Conservation (phyloP, 164 flowering plant genomes). For the Protea cynaroides region DNA sequence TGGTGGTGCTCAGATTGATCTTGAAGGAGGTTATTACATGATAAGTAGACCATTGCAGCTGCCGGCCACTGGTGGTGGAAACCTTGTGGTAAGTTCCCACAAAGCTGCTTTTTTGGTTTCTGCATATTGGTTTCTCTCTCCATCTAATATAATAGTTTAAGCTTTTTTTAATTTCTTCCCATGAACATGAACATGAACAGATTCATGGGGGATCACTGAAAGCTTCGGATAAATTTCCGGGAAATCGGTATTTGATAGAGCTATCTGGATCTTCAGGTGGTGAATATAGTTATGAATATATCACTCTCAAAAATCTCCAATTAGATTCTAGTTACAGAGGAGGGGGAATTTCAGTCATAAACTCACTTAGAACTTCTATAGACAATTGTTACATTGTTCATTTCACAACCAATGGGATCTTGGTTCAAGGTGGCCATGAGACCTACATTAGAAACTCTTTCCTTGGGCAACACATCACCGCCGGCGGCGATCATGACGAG, state of each 20-base stretch:
- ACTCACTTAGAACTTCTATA: conserved; percentile 63
- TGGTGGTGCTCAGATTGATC: conserved; percentile 67
- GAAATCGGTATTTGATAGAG: conserved; percentile 45
- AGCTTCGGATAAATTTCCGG: no score
- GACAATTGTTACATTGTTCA: conserved; percentile 80
- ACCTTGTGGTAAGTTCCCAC: conserved; percentile 48
- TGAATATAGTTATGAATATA: conserved; percentile 41
- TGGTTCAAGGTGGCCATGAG: conserved; percentile 23
- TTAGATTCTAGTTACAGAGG: conserved; percentile 68
- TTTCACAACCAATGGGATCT: conserved; percentile 52
- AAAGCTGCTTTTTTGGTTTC: no score
- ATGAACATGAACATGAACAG: no score
- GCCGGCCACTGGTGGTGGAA: conserved; percentile 64
- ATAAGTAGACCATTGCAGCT: conserved; percentile 62
- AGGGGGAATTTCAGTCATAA: conserved; percentile 56
- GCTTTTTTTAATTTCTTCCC: no score
- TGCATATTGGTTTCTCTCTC: no score
- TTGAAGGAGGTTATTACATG: conserved; percentile 72
- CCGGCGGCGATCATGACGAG: conserved; percentile 62
- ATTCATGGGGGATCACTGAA: no score
- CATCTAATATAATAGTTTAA: no score
- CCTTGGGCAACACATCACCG: conserved; percentile 86
- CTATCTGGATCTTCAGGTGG: conserved; percentile 20
- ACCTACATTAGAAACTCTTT: conserved; percentile 50
- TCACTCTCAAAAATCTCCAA: conserved; percentile 61